Evolutionary conservation across 1,284 basidiomycete genomes (phyloP).

Genomic region (Boletus smithii): DNA sequence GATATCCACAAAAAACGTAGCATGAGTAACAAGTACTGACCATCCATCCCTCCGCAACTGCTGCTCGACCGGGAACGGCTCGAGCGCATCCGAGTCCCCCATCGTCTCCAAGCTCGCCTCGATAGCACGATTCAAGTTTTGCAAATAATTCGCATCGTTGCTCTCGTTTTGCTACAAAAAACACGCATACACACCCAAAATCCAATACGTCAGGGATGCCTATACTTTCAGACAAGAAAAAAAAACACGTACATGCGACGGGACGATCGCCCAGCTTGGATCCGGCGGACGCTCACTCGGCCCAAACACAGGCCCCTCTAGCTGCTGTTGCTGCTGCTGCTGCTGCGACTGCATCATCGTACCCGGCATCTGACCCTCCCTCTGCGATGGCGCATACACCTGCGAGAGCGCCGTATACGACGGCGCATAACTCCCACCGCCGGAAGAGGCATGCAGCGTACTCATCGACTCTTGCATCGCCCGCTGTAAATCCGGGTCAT

Average conservation of each 20-base stretch:
- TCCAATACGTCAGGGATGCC: conserved; percentile 1
- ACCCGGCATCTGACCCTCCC: conserved; percentile 1
- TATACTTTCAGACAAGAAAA: background rate
- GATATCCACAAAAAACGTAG: background rate
- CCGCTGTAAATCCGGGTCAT: conserved; percentile 48
- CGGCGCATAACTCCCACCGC: conserved; percentile 14
- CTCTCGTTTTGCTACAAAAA: conserved; percentile 34
- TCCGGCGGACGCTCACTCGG: conserved; percentile 59
- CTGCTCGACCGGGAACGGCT: conserved; percentile 45
- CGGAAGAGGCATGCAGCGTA: conserved; percentile 23
- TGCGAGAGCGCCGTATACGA: conserved; percentile 9
- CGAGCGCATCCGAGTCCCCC: conserved; percentile 34
- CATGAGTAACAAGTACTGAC: conserved; percentile 39
- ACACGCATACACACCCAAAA: background rate
- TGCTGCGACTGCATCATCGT: conserved; percentile 3
- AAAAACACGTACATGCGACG: conserved; percentile 50
- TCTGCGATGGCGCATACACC: conserved; percentile 10
- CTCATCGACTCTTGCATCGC: conserved; percentile 54
- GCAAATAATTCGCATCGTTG: conserved; percentile 48
- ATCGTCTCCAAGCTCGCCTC: conserved; percentile 55
- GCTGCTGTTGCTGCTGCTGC: conserved; percentile 27
- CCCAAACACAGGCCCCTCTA: conserved; percentile 44
- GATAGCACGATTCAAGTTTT: conserved; percentile 60
- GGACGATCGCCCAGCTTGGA: conserved; percentile 64
- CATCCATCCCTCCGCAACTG: conserved; percentile 54